Evolutionary conservation across 352 stramenopile species (phyloP).

Genomic region (Aphanomyces stellatus): DNA sequence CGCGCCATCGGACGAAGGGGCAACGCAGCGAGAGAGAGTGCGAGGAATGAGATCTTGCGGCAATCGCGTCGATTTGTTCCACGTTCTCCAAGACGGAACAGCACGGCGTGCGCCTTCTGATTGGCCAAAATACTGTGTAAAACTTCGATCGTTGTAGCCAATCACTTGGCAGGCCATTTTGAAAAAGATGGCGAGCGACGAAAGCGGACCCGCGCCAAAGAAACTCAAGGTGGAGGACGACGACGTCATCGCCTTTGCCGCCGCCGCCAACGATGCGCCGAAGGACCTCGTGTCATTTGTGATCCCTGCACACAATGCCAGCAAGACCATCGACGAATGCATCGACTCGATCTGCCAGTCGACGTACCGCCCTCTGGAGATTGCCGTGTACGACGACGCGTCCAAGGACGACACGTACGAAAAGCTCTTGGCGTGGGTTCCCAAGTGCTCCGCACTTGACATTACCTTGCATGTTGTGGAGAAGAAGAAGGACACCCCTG

Average conservation of each 20-base stretch:
- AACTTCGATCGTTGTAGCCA: background rate
- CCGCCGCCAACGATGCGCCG: background rate
- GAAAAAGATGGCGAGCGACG: background rate
- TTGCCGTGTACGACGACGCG: constrained; percentile 14
- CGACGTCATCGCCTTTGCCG: background rate
- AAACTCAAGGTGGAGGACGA: background rate
- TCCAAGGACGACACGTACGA: constrained; percentile 12
- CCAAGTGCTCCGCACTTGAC: constrained; percentile 4
- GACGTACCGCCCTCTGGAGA: constrained; percentile 7
- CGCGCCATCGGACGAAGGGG: too few relatives aligned
- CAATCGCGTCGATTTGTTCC: background rate
- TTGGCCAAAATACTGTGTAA: background rate
- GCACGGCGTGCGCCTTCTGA: background rate
- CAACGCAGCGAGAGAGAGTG: too few relatives aligned
- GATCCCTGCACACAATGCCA: constrained; percentile 12
- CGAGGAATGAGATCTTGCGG: constrained; percentile 6
- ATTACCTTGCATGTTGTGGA: constrained; percentile 2
- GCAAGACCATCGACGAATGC: constrained; percentile 12
- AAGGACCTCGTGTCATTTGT: constrained; percentile 9
- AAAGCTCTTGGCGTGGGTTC: constrained; percentile 9
- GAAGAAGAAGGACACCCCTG: constrained; percentile 8
- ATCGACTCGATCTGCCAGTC: constrained; percentile 9
- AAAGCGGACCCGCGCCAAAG: constrained; percentile 14
- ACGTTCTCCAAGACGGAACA: background rate
- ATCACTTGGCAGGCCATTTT: background rate